Evolutionary conservation across 129 eudicot species (phyloP).

Genomic region (Ambrosia artemisiifolia): DNA sequence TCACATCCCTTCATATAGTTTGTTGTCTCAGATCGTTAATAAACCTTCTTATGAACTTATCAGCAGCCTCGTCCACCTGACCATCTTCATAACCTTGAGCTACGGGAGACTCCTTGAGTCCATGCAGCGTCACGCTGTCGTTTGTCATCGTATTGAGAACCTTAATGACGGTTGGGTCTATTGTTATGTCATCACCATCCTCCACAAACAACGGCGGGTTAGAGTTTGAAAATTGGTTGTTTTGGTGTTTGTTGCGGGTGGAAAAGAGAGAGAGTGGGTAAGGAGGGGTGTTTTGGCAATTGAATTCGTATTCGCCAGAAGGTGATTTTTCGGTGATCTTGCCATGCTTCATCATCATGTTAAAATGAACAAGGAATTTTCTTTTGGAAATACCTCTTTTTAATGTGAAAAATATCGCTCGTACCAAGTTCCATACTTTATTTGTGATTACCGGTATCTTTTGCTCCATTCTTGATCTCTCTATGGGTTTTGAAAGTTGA

Average conservation of each 20-base stretch:
- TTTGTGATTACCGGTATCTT: conserved; percentile 41
- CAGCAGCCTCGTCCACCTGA: conserved; percentile 52
- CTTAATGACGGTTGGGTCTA: conserved; percentile 23
- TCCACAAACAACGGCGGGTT: conserved; percentile 3
- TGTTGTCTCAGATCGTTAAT: conserved; percentile 32
- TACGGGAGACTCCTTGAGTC: conserved; percentile 1
- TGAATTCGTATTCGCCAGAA: conserved; percentile 62
- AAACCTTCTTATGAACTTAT: conserved; percentile 48
- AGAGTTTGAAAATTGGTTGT: not conserved
- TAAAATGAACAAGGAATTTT: conserved; percentile 41
- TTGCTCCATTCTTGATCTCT: conserved; percentile 40
- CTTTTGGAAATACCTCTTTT: conserved; percentile 46
- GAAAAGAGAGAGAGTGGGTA: conserved; percentile 34
- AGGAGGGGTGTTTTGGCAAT: conserved; percentile 55
- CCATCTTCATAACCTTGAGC: not conserved
- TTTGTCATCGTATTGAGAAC: conserved; percentile 23
- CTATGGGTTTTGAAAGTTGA: not conserved
- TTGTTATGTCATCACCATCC: conserved; percentile 11
- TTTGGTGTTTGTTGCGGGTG: conserved; percentile 37
- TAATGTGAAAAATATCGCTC: conserved; percentile 42
- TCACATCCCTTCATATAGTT: not conserved
- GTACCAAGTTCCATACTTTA: conserved; percentile 47
- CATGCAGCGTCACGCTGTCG: not conserved
- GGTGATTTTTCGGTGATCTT: conserved; percentile 46
- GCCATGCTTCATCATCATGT: conserved; percentile 41